phyloP scores from a whole-genome alignment of 1,284 basidiomycete genomes.

The Farysia itapuensis region DNA sequence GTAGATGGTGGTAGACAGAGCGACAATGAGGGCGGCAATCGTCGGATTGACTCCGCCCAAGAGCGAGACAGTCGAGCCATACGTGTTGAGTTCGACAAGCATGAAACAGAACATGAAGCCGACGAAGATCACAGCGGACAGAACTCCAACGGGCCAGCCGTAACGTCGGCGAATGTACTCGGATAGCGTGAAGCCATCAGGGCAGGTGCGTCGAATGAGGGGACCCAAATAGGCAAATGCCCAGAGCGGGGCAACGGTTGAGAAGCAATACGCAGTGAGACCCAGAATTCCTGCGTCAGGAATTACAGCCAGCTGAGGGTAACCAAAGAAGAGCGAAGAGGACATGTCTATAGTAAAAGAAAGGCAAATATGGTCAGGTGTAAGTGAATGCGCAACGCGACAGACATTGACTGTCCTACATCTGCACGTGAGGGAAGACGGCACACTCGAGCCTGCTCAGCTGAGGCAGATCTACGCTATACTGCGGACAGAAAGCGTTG shows the following conservation, averaged over 20 bases:
- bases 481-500: too few species aligned
- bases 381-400: too few species aligned
- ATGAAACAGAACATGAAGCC: conserved; percentile 60
- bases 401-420: too few species aligned
- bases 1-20: conserved; percentile 57
- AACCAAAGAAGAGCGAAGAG: conserved; percentile 56
- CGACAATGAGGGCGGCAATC: conserved; percentile 55
- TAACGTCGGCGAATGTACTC: conserved; percentile 58
- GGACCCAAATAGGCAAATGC: conserved; percentile 58
- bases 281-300: conserved; percentile 56
- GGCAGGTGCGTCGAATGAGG: conserved; percentile 51
- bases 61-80: conserved; percentile 47
- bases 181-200: conserved; percentile 58
- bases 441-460: too few species aligned
- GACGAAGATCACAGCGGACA: conserved; percentile 53
- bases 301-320: conserved; percentile 59
- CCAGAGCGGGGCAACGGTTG: conserved; percentile 56
- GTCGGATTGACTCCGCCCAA: conserved; percentile 52
- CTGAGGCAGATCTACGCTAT: too few species aligned
- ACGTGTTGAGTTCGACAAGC: conserved; percentile 59
- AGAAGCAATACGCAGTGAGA: conserved; percentile 53
- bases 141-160: conserved; percentile 56
- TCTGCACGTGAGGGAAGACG: too few species aligned
- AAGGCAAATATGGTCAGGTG: too few species aligned
- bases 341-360: conserved; percentile 52